phyloP scores from a whole-genome alignment of 1,139 yeast genomes.

The Yamadazyma kanchanaburiensis region DNA sequence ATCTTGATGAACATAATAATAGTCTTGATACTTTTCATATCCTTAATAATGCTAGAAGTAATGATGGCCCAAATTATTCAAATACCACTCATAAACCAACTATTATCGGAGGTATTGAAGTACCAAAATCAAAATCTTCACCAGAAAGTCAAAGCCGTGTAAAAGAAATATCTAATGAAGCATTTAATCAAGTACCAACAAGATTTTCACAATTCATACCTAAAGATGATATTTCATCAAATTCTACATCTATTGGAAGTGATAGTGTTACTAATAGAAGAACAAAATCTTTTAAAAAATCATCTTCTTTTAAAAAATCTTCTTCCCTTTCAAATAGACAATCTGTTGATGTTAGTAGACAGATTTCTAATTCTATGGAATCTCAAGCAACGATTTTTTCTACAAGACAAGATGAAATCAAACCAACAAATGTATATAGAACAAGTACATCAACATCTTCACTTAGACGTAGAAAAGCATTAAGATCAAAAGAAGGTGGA shows the following conservation, averaged over 20 bases:
- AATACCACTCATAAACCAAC: conserved; percentile 17
- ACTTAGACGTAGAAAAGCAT: conserved; percentile 31
- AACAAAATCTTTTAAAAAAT: conserved; percentile 3
- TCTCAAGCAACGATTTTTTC: conserved; percentile 48
- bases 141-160: conserved; percentile 4
- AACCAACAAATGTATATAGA: conserved; percentile 12
- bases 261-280: conserved; percentile 13
- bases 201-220: conserved; percentile 41
- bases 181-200: conserved; percentile 36
- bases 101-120: conserved; percentile 8
- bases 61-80: conserved; percentile 18
- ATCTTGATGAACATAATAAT: conserved; percentile 22
- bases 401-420: conserved; percentile 24
- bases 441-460: conserved; percentile 14
- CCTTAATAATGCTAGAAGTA: conserved; percentile 13
- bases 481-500: conserved; percentile 32
- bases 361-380: conserved; percentile 39
- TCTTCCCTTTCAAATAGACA: conserved; percentile 5
- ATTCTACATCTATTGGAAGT: conserved; percentile 22
- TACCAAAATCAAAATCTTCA: conserved; percentile 4
- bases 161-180: conserved; percentile 7
- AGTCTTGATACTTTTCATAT: conserved; percentile 33
- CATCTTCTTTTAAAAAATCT: conserved; percentile 4
- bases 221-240: conserved; percentile 24
- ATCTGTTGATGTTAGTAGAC: conserved; percentile 10